These are phyloP conservation scores for Cicer chorassanicum DNA, from an alignment of 306 rosid genomes.

Conservation along the genomic window DNA sequence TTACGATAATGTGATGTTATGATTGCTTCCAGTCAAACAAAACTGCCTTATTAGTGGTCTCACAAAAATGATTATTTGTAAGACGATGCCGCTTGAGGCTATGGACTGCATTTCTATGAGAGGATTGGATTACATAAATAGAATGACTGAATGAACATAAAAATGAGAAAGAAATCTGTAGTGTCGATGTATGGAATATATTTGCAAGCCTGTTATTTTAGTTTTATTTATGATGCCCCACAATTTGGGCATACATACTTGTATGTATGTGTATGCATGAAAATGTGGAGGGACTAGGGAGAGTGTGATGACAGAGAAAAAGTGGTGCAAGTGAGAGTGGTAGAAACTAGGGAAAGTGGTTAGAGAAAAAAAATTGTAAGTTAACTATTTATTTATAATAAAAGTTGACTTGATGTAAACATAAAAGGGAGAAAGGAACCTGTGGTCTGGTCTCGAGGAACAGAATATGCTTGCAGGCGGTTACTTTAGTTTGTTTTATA, in stretches of 20 bases:
- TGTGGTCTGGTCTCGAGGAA: constrained; percentile 3
- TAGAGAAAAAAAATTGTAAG: constrained; percentile 18
- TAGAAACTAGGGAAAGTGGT: constrained; percentile 5
- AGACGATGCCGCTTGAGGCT: not conserved
- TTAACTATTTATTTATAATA: not conserved
- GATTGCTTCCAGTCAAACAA: constrained; percentile 5
- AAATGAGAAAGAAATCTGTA: constrained; percentile 1
- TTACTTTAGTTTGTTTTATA: constrained; percentile 27
- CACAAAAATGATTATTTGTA: constrained; percentile 1
- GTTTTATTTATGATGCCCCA: constrained; percentile 31
- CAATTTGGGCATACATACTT: constrained; percentile 21
- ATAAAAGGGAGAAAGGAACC: constrained; percentile 1
- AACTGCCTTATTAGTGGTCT: constrained; percentile 20
- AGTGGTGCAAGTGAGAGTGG: not conserved
- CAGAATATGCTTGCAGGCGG: constrained; percentile 1
- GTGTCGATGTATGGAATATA: not conserved
- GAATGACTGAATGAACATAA: not conserved
- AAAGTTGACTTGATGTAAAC: not conserved
- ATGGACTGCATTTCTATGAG: not conserved
- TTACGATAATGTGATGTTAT: constrained; percentile 11
- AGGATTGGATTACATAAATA: constrained; percentile 17
- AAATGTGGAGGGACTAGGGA: not conserved
- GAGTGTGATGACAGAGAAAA: constrained; percentile 17
- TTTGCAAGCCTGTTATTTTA: constrained; percentile 8
- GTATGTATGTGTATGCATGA: constrained; percentile 14